These are phyloP conservation scores for Hanseniaspora pseudoguilliermondii DNA, from an alignment of 805 yeast species.

Conservation along the genomic window DNA sequence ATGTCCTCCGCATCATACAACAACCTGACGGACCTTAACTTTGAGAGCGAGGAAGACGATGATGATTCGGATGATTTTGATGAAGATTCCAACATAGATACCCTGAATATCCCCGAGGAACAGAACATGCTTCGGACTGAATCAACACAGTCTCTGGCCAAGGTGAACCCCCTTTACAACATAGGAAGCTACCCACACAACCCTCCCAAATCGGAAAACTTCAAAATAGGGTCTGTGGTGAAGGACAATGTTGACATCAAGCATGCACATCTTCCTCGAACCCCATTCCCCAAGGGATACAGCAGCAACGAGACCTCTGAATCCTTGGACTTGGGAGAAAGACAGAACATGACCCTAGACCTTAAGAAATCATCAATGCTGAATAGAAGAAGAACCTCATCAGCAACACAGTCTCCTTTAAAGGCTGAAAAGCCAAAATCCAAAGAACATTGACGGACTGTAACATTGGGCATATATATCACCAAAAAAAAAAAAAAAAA, in stretches of 20 bases:
- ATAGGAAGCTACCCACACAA: not conserved
- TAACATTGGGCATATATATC: not conserved
- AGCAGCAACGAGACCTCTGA: not conserved
- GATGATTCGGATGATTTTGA: slow-evolving; percentile 1
- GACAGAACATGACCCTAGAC: not conserved
- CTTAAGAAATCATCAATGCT: slow-evolving; percentile 3
- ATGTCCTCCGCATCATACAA: not conserved
- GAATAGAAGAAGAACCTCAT: slow-evolving; percentile 4
- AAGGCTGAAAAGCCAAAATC: not conserved
- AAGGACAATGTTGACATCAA: not conserved
- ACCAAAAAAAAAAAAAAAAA: too few species aligned
- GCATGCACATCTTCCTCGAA: slow-evolving; percentile 13
- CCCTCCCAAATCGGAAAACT: not conserved
- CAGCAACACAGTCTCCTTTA: not conserved
- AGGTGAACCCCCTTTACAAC: slow-evolving; percentile 7
- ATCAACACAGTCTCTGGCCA: slow-evolving; percentile 2
- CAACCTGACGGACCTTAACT: slow-evolving; percentile 1
- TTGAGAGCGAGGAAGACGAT: slow-evolving; percentile 10
- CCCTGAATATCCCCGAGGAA: not conserved
- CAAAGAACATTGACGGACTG: not conserved
- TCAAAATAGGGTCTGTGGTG: not conserved
- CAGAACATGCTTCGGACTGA: slow-evolving; percentile 1
- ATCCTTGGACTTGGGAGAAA: not conserved
- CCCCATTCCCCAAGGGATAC: slow-evolving; percentile 13
- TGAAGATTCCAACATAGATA: not conserved